Conservation (phyloP, 169 alveolate genomes). For the Miamiensis avidus region DNA sequence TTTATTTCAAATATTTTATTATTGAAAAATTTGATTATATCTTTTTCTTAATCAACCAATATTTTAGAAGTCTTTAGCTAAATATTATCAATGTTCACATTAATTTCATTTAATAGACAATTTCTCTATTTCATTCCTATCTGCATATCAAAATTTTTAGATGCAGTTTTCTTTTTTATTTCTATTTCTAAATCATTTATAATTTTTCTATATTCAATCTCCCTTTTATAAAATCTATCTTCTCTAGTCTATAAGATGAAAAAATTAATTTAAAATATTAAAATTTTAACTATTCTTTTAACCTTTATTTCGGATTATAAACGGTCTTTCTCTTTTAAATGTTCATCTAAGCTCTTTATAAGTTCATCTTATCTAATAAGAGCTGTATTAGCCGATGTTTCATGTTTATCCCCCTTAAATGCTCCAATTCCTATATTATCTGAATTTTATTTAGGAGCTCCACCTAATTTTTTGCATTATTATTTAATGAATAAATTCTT, state of each 20-base stretch:
- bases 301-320: background rate
- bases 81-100: slow-evolving; percentile 40
- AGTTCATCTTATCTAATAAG: background rate
- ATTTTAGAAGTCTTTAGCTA: slow-evolving; percentile 44
- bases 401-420: background rate
- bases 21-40: slow-evolving; percentile 40
- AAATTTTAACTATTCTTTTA: no score
- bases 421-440: background rate
- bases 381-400: background rate
- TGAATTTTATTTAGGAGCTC: no score
- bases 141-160: slow-evolving; percentile 16
- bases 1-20: slow-evolving; percentile 49
- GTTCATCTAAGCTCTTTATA: background rate
- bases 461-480: no score
- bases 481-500: no score
- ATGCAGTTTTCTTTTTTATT: slow-evolving; percentile 34
- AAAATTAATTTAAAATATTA: no score
- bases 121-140: slow-evolving; percentile 25
- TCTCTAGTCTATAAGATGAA: slow-evolving; percentile 18
- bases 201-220: slow-evolving; percentile 40
- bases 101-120: slow-evolving; percentile 23
- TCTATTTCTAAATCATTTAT: slow-evolving; percentile 37
- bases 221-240: slow-evolving; percentile 41
- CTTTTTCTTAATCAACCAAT: slow-evolving; percentile 46
- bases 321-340: background rate